Evolutionary conservation across 345 rosid species (phyloP).

Genomic region (Stellera chamaejasme): DNA sequence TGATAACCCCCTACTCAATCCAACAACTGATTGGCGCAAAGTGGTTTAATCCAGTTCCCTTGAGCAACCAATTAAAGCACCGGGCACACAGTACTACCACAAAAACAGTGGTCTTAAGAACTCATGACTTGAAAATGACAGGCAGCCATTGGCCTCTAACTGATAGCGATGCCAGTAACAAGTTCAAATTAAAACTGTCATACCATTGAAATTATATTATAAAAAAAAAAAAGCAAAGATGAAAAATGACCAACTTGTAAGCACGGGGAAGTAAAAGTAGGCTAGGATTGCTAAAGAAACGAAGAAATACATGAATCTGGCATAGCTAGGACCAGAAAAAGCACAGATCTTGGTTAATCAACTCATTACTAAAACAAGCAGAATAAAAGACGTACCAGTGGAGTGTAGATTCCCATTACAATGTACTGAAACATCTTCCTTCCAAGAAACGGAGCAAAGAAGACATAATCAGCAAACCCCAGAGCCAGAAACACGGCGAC

Average conservation of each 20-base stretch:
- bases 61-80: no score
- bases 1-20: no score
- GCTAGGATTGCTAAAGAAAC: not conserved
- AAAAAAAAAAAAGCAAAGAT: conserved; percentile 13
- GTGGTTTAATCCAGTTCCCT: no score
- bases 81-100: no score
- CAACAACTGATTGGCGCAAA: no score
- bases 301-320: conserved; percentile 13
- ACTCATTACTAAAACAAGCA: not conserved
- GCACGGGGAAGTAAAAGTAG: not conserved
- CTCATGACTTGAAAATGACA: conserved; percentile 20
- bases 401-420: conserved; percentile 89
- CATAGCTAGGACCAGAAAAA: conserved; percentile 13
- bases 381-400: conserved; percentile 53
- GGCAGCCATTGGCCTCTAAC: conserved; percentile 10
- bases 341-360: conserved; percentile 37
- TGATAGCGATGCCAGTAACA: not conserved
- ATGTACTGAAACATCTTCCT: conserved; percentile 65
- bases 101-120: not conserved
- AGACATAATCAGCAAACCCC: conserved; percentile 97
- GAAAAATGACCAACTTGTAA: conserved; percentile 15
- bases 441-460: conserved; percentile 99
- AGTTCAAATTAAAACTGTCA: no score
- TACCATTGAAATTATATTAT: conserved; percentile 9
- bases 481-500: conserved; percentile 96